A percentile compares a stretch with the other conserved stretches of the same genome.
Conservation (phyloP, 805 yeast genomes). For the Barnettozyma siamensis region DNA sequence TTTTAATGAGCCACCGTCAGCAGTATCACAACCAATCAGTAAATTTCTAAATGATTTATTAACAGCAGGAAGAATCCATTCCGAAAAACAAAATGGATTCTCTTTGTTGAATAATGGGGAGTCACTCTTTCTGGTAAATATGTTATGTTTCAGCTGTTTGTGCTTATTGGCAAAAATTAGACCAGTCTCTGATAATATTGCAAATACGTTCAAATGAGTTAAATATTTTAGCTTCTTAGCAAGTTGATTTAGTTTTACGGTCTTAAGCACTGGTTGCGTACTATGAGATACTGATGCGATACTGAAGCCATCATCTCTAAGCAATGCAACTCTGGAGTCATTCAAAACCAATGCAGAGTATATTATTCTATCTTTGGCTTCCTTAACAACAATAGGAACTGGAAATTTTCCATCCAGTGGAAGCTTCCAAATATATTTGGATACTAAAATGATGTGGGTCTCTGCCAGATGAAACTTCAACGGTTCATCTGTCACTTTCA, state of each 20-base stretch:
- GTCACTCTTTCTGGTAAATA: slow-evolving; percentile 7
- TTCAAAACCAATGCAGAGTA: slow-evolving; percentile 9
- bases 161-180: slow-evolving; percentile 17
- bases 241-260: slow-evolving; percentile 21
- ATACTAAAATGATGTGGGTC: slow-evolving; percentile 14
- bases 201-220: slow-evolving; percentile 19
- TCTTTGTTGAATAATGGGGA: slow-evolving; percentile 18
- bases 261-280: slow-evolving; percentile 18
- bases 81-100: slow-evolving; percentile 26
- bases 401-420: slow-evolving; percentile 8
- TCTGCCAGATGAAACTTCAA: slow-evolving; percentile 12
- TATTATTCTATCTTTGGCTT: slow-evolving; percentile 12
- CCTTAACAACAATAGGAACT: slow-evolving; percentile 18
- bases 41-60: slow-evolving; percentile 23
- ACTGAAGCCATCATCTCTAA: slow-evolving; percentile 32
- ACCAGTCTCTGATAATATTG: slow-evolving; percentile 15
- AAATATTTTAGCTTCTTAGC: slow-evolving; percentile 26
- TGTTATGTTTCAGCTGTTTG: slow-evolving; percentile 8
- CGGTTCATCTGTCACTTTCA: slow-evolving; percentile 15
- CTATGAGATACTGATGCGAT: slow-evolving; percentile 16
- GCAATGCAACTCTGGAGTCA: slow-evolving; percentile 18
- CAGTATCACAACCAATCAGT: slow-evolving; percentile 29
- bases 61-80: slow-evolving; percentile 28
- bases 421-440: slow-evolving; percentile 19
- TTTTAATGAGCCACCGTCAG: slow-evolving; percentile 20